Conservation (phyloP, 306 rosid species). For the Spatholobus suberectus region DNA sequence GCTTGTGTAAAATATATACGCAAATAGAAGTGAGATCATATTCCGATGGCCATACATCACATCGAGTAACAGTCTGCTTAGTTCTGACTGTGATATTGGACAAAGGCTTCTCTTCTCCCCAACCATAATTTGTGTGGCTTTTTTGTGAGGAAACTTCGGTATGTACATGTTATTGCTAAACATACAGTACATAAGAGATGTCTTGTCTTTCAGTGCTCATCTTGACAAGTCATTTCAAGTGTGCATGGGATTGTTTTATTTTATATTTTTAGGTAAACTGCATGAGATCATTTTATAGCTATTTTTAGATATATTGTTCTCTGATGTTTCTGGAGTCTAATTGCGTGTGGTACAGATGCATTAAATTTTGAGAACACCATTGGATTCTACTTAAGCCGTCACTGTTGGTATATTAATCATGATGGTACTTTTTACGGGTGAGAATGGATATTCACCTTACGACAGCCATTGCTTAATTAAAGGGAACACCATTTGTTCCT, state of each 20-base stretch:
- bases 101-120: constrained; percentile 2
- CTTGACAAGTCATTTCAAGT: background rate
- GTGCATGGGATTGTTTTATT: background rate
- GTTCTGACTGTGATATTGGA: constrained; percentile 32
- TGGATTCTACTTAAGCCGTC: background rate
- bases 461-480: constrained; percentile 8
- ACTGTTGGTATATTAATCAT: constrained; percentile 25
- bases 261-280: background rate
- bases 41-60: constrained; percentile 16
- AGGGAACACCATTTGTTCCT: constrained; percentile 37
- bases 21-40: background rate
- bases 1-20: constrained; percentile 44
- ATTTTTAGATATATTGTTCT: background rate
- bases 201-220: background rate
- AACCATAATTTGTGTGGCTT: background rate
- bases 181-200: background rate
- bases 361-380: background rate
- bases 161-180: constrained; percentile 18
- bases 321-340: background rate
- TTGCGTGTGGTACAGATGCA: background rate
- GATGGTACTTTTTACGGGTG: constrained; percentile 35
- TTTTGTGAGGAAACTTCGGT: constrained; percentile 1
- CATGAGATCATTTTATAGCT: background rate
- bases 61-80: background rate
- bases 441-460: constrained; percentile 21